phyloP scores from a whole-genome alignment of 306 rosid genomes.

The Biancaea sappan region DNA sequence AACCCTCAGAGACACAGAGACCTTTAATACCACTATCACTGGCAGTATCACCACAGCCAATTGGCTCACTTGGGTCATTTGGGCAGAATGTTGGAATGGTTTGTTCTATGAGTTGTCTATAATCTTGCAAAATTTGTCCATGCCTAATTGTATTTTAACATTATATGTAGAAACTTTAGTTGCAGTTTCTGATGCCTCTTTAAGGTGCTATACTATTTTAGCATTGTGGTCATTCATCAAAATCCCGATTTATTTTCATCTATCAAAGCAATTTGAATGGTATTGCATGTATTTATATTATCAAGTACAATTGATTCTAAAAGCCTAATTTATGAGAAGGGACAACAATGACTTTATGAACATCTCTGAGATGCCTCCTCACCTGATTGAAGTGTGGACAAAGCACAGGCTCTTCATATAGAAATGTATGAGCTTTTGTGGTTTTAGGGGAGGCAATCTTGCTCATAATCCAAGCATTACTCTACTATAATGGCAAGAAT shows the following conservation, averaged over 20 bases:
- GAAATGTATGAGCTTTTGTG: constrained; percentile 11
- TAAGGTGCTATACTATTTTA: not conserved
- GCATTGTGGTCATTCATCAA: not conserved
- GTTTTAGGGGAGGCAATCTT: constrained; percentile 1
- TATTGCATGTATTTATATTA: not conserved
- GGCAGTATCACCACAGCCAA: constrained; percentile 72
- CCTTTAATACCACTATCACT: constrained; percentile 64
- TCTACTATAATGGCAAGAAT: not conserved
- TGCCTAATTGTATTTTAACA: constrained; percentile 20
- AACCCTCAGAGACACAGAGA: constrained; percentile 68
- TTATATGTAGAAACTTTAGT: not conserved
- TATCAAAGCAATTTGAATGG: constrained; percentile 4
- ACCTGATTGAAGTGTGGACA: no score
- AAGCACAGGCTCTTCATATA: not conserved
- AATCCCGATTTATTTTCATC: not conserved
- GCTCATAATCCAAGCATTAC: constrained; percentile 7
- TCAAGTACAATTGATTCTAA: not conserved
- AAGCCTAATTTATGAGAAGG: not conserved
- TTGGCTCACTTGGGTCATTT: constrained; percentile 64
- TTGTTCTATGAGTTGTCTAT: constrained; percentile 48
- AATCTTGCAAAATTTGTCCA: constrained; percentile 14
- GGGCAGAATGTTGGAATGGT: constrained; percentile 77
- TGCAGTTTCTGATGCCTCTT: not conserved
- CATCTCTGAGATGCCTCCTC: not conserved
- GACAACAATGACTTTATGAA: no score